phyloP scores from a whole-genome alignment of 805 yeast genomes.

The Kluyveromyces aestuarii region DNA sequence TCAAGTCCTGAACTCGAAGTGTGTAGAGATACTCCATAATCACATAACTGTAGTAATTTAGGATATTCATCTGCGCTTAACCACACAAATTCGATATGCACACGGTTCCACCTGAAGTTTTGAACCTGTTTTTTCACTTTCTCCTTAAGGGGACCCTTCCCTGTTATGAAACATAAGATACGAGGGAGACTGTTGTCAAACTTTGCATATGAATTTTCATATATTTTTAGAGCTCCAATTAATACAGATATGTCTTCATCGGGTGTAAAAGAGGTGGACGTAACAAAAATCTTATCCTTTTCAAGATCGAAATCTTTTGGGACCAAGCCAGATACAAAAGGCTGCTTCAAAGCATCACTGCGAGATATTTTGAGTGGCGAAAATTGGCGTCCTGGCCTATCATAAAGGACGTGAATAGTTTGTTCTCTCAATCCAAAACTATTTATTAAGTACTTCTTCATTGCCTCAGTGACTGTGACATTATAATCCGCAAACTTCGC shows the following conservation, averaged over 20 bases:
- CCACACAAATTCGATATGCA: conserved; percentile 65
- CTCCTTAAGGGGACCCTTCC: conserved; percentile 79
- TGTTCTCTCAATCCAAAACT: conserved; percentile 44
- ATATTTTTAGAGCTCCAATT: conserved; percentile 54
- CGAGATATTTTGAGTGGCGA: conserved; percentile 34
- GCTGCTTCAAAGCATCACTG: conserved; percentile 8
- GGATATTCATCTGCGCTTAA: conserved; percentile 74
- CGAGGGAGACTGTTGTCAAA: conserved; percentile 32
- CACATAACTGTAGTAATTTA: conserved; percentile 60
- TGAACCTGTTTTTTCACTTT: conserved; percentile 42
- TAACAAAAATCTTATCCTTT: conserved; percentile 58
- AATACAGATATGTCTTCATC: conserved; percentile 81
- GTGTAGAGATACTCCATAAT: conserved; percentile 84
- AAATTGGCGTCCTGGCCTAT: conserved; percentile 72
- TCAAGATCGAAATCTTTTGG: conserved; percentile 24
- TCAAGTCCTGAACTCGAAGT: conserved; percentile 89
- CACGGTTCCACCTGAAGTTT: conserved; percentile 36
- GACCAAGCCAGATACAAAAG: conserved; percentile 30
- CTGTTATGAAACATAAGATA: conserved; percentile 76
- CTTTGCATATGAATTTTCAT: conserved; percentile 35
- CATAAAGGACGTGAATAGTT: conserved; percentile 64
- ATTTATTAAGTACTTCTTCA: conserved; percentile 50
- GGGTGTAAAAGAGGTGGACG: conserved; percentile 91
- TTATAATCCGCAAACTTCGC: conserved; percentile 61
- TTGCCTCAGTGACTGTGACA: conserved; percentile 68